Conservation (phyloP, 1,139 yeast species). For the Blastobotrys buckinghamii region DNA sequence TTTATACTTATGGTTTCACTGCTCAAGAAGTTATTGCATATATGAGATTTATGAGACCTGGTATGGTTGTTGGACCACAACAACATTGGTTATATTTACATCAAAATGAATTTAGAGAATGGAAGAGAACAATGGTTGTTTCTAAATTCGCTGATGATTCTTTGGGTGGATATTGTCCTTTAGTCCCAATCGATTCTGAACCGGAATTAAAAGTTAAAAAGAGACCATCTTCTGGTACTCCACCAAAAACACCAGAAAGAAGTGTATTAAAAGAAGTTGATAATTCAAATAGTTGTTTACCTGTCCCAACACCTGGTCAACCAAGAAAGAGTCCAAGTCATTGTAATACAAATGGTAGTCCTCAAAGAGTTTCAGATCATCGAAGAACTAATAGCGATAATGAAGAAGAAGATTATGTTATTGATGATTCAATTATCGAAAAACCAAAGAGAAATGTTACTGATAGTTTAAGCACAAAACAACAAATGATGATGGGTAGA, state of each 20-base stretch:
- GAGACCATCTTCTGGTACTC: slow-evolving; percentile 21
- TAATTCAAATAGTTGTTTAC: slow-evolving; percentile 70
- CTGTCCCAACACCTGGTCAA: slow-evolving; percentile 92
- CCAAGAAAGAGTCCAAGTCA: slow-evolving; percentile 56
- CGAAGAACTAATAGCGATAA: slow-evolving; percentile 20
- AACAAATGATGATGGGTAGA: slow-evolving; percentile 22
- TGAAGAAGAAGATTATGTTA: slow-evolving; percentile 15
- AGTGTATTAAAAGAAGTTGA: slow-evolving; percentile 68
- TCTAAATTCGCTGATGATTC: slow-evolving; percentile 63
- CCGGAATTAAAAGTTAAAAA: background rate
- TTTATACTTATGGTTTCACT: slow-evolving; percentile 93
- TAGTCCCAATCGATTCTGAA: slow-evolving; percentile 41
- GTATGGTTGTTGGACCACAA: slow-evolving; percentile 99
- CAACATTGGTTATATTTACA: slow-evolving; percentile 97
- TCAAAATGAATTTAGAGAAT: slow-evolving; percentile 91
- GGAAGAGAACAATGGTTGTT: slow-evolving; percentile 91
- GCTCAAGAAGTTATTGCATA: slow-evolving; percentile 96
- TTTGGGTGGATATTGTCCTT: slow-evolving; percentile 71
- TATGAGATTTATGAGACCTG: slow-evolving; percentile 94
- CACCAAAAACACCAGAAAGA: slow-evolving; percentile 69
- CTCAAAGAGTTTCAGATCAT: slow-evolving; percentile 4
- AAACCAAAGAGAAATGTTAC: slow-evolving; percentile 15
- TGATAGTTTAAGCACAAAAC: slow-evolving; percentile 17
- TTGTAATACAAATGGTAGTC: slow-evolving; percentile 21
- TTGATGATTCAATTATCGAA: slow-evolving; percentile 2